A percentile compares a stretch with the other conserved stretches of the same genome.
Conservation (phyloP, 306 rosid genomes). For the Cicer cuneatum region DNA sequence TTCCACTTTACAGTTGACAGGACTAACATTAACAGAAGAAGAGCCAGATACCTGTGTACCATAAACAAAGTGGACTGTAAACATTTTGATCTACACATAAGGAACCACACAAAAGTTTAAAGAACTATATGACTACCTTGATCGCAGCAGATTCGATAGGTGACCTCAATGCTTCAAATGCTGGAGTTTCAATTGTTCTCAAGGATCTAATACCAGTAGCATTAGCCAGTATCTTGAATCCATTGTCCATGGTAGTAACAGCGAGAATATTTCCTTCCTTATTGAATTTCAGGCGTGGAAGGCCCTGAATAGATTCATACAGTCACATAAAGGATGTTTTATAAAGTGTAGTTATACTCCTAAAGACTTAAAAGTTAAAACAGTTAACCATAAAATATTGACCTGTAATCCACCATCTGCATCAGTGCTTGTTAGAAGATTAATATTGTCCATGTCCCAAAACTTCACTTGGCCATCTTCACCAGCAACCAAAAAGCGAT, state of each 20-base stretch:
- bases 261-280: constrained; percentile 91
- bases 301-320: constrained; percentile 60
- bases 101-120: constrained; percentile 35
- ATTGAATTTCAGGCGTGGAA: constrained; percentile 81
- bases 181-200: constrained; percentile 61
- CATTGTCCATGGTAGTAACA: constrained; percentile 74
- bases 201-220: constrained; percentile 67
- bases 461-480: constrained; percentile 85
- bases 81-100: not conserved
- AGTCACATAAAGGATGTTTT: constrained; percentile 29
- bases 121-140: constrained; percentile 58
- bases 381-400: constrained; percentile 38
- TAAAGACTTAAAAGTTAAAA: constrained; percentile 29
- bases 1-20: constrained; percentile 78
- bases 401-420: constrained; percentile 87
- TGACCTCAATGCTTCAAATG: constrained; percentile 75
- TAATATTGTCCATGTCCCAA: constrained; percentile 83
- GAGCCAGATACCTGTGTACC: constrained; percentile 65
- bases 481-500: constrained; percentile 87
- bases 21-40: constrained; percentile 60
- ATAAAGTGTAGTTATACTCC: not conserved
- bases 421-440: constrained; percentile 58
- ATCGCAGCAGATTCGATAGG: constrained; percentile 66
- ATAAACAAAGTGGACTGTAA: constrained; percentile 37
- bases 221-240: constrained; percentile 81